phyloP scores from a whole-genome alignment of 495 filamentous ascomycete species.

The Penicillium goetzii region DNA sequence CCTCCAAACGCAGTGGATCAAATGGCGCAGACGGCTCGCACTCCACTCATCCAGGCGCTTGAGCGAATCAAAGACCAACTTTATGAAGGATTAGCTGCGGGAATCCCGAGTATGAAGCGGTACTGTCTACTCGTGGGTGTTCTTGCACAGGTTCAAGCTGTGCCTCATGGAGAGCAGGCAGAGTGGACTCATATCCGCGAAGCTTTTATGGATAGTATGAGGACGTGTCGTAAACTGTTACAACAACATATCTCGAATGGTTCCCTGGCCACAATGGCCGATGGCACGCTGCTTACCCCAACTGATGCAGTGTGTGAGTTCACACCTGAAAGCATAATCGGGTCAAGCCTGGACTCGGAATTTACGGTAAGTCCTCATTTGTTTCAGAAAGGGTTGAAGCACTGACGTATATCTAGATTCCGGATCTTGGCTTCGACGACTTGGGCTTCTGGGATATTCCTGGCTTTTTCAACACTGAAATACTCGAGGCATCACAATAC shows the following conservation, averaged over 20 bases:
- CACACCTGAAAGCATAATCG: slow-evolving; percentile 26
- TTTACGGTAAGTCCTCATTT: slow-evolving; percentile 14
- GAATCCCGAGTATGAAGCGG: slow-evolving; percentile 34
- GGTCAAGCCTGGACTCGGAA: slow-evolving; percentile 21
- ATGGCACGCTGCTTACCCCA: background rate
- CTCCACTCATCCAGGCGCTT: slow-evolving; percentile 21
- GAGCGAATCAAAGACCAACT: slow-evolving; percentile 23
- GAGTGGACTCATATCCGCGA: slow-evolving; percentile 16
- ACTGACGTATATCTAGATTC: slow-evolving; percentile 16
- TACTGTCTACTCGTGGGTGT: slow-evolving; percentile 24
- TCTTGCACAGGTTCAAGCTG: slow-evolving; percentile 21
- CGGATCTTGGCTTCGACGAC: slow-evolving; percentile 16
- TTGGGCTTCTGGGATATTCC: slow-evolving; percentile 28
- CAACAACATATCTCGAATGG: slow-evolving; percentile 18
- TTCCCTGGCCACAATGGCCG: background rate
- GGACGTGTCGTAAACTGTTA: slow-evolving; percentile 18
- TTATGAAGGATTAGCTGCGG: slow-evolving; percentile 21
- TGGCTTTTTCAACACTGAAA: background rate
- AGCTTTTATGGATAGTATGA: slow-evolving; percentile 18
- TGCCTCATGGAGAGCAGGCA: slow-evolving; percentile 12
- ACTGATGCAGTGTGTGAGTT: slow-evolving; percentile 10
- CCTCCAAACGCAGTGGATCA: slow-evolving; percentile 12
- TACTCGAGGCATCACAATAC: background rate
- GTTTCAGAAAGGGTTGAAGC: background rate
- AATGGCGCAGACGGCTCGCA: slow-evolving; percentile 20